A percentile compares a stretch with the other conserved stretches of the same genome.
phyloP scores from a whole-genome alignment of 345 rosid species.

The Bretschneidera sinensis region DNA sequence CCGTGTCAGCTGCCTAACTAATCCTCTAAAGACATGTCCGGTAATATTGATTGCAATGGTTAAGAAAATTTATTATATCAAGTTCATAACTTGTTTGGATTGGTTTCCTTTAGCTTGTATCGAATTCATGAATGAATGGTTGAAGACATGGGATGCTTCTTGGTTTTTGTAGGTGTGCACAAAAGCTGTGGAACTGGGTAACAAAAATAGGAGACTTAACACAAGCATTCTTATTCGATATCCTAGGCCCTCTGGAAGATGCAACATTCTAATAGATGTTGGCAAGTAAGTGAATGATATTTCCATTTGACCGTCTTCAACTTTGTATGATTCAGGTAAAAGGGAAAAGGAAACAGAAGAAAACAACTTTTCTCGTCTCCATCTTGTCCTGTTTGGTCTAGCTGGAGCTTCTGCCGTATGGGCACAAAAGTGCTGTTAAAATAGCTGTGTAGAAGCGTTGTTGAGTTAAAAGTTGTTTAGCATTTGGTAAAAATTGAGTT shows the following conservation, averaged over 20 bases:
- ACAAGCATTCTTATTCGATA: conserved; percentile 74
- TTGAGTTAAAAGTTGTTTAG: too few species aligned
- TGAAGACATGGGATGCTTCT: conserved; percentile 12
- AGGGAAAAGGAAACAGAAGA: neutral
- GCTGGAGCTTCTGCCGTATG: too few species aligned
- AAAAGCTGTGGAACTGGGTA: conserved; percentile 71
- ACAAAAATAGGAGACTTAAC: conserved; percentile 72
- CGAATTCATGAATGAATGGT: conserved; percentile 2
- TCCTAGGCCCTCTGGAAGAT: conserved; percentile 39
- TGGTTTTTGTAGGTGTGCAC: conserved; percentile 58
- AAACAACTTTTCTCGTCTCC: neutral
- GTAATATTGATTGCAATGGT: conserved; percentile 37
- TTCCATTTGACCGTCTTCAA: neutral
- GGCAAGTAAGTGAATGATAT: conserved; percentile 75
- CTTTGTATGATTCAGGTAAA: neutral
- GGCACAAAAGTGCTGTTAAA: too few species aligned
- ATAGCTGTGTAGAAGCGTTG: too few species aligned
- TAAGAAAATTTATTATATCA: neutral
- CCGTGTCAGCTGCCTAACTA: conserved; percentile 86
- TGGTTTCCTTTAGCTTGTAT: conserved; percentile 7
- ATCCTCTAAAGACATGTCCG: conserved; percentile 69
- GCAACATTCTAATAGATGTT: conserved; percentile 71
- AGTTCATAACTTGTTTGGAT: neutral
- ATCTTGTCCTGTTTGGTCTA: too few species aligned
- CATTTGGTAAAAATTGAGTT: too few species aligned